phyloP scores from a whole-genome alignment of 106 monocot species.

The Acorus calamus region DNA sequence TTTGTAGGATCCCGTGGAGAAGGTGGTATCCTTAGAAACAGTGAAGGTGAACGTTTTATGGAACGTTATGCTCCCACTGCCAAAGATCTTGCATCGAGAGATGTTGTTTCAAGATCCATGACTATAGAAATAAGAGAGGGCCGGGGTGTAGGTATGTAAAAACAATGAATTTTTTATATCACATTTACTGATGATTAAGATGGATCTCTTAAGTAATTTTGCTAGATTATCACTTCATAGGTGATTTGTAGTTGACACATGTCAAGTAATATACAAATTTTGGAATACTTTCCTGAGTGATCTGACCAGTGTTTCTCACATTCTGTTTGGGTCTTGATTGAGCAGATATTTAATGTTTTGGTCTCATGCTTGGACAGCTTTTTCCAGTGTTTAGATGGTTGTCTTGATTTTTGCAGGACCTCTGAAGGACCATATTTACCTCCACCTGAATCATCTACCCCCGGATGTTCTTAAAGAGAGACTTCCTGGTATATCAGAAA shows the following conservation, averaged over 20 bases:
- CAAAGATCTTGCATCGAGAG: constrained; percentile 97
- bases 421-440: constrained; percentile 90
- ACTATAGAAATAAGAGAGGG: constrained; percentile 99
- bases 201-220: no score
- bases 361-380: no score
- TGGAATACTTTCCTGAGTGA: no score
- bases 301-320: no score
- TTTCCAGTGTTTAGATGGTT: no score
- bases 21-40: constrained; percentile 96
- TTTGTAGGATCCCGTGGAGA: constrained; percentile 85
- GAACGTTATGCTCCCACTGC: constrained; percentile 96
- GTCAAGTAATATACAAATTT: no score
- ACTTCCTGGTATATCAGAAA: constrained; percentile 98
- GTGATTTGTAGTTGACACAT: no score
- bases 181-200: no score
- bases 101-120: constrained; percentile 98
- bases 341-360: no score
- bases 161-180: no score
- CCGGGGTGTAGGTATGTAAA: constrained; percentile 79
- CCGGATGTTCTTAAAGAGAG: constrained; percentile 96
- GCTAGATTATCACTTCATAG: no score
- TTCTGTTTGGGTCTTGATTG: no score
- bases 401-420: constrained; percentile 37
- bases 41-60: constrained; percentile 99
- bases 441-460: constrained; percentile 92